phyloP scores from a whole-genome alignment of 2,329 filamentous ascomycete genomes.

The Hortaea sp. region DNA sequence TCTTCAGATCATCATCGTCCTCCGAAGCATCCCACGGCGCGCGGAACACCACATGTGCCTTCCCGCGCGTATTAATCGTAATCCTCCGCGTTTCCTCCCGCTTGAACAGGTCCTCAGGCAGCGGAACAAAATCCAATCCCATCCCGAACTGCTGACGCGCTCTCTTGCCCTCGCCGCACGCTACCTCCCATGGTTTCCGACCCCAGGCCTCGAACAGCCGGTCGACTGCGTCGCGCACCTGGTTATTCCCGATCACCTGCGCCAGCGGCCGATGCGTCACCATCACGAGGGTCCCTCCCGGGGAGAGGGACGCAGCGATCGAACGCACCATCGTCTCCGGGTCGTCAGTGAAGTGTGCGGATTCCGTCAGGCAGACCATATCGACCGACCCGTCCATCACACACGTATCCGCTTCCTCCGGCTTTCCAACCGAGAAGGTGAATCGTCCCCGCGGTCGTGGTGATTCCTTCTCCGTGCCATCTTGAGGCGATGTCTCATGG shows the following conservation, averaged over 20 bases:
- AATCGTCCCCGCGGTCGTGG: slow-evolving; percentile 6
- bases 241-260: slow-evolving; percentile 5
- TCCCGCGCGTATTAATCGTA: slow-evolving; percentile 8
- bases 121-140: slow-evolving; percentile 11
- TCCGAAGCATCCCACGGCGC: slow-evolving; percentile 2
- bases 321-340: slow-evolving; percentile 5
- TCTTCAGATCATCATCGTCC: slow-evolving; percentile 1
- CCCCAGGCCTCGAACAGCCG: slow-evolving; percentile 7
- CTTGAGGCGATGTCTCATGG: neutral
- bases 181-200: slow-evolving; percentile 6
- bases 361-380: slow-evolving; percentile 6
- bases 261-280: slow-evolving; percentile 7
- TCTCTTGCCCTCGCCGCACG: slow-evolving; percentile 2
- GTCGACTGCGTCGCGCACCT: slow-evolving; percentile 6
- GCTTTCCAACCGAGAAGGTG: slow-evolving; percentile 6
- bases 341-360: slow-evolving; percentile 8
- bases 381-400: slow-evolving; percentile 6
- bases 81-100: slow-evolving; percentile 7
- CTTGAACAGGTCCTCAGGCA: slow-evolving; percentile 8
- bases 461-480: slow-evolving; percentile 3
- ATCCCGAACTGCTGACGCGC: slow-evolving; percentile 6
- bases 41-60: slow-evolving; percentile 4
- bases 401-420: slow-evolving; percentile 5
- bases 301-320: slow-evolving; percentile 3
- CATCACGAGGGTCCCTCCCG: slow-evolving; percentile 9